Base-by-base conservation (phyloP, 225 moss, liverwort and hornwort species). In the Pleurozium schreberi region DNA sequence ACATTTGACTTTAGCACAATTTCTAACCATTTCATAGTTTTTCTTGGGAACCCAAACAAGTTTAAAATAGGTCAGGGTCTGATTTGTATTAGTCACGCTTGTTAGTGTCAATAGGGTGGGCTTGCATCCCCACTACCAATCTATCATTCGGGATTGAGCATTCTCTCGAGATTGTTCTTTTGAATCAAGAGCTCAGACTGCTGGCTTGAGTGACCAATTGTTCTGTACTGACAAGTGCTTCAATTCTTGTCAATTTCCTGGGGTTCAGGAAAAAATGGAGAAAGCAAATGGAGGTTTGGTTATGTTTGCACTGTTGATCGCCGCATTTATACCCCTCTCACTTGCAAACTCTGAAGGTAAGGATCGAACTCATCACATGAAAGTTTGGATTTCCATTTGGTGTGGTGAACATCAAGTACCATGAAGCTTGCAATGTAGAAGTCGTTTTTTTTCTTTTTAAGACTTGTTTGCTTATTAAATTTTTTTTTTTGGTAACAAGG, bases 301-400 rank as follows among this genome's bases (percentile, higher is more conserved):
- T 52, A 50, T 90, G n/a, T 75, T 86, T 20, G 81, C 81, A n/a
- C 86, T 94, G 27, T 64, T 93, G 75, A 73, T 93, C 43, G 83
- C 91, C 13, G 89, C 86, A 40, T 76, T 94, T 71, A 42, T 88
- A 26, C 88, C 93, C 40, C n/a, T 84, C 81, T 42, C 90, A 31
- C 69, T 91, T 86, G 90, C 92, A 45, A 94, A 94, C 50, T 84
- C 90, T n/a, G 94, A 94, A 90, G 94, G 94, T 92, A 45, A 50
- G 82, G 18, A 47, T 67, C 28, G 17, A 49, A 47, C 12, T 80
- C 14, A 49, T 69, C 43, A 19, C 22, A 33, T 52, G 64, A 53
- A 21, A 22, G 10, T 77, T 34, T 57, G 10, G 3, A 26, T 86
- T 62, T 75, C n/a, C 20, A 36, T 49, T 28, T 74, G 27, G 71